Percentiles rank a stretch among this genome's conserved stretches.
These are phyloP conservation scores for Lunularia cruciata DNA, from an alignment of 225 moss, liverwort and hornwort genomes.

Conservation along the genomic window DNA sequence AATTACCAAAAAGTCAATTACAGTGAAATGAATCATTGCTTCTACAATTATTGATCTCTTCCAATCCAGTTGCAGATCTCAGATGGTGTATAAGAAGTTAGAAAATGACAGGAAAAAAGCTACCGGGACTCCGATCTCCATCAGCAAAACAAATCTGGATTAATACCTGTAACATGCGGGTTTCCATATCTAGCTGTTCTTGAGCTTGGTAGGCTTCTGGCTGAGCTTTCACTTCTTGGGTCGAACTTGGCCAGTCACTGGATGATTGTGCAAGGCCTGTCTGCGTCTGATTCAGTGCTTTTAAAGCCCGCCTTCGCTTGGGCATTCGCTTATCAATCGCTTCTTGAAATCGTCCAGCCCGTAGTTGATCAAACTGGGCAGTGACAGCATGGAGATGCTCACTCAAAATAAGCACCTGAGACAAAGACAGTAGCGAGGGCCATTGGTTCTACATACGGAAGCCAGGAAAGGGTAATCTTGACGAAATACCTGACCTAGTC, in stretches of 20 bases:
- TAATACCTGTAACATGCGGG: conserved; percentile 71
- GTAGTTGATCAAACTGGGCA: conserved; percentile 78
- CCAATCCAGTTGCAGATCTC: too few species aligned
- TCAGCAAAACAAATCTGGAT: too few species aligned
- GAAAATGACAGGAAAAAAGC: too few species aligned
- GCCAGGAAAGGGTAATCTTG: not conserved
- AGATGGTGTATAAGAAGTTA: too few species aligned
- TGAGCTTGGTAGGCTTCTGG: conserved; percentile 65
- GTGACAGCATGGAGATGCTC: conserved; percentile 83
- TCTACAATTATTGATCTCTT: too few species aligned
- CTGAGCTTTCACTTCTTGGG: conserved; percentile 26
- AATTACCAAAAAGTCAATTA: too few species aligned
- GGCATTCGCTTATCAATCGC: conserved; percentile 76
- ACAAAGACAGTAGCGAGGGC: too few species aligned
- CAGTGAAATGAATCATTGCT: too few species aligned
- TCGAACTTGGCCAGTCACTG: conserved; percentile 45
- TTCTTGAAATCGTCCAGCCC: conserved; percentile 85
- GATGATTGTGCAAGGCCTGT: conserved; percentile 39
- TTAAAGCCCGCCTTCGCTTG: conserved; percentile 72
- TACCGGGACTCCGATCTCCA: too few species aligned
- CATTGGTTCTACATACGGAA: not conserved
- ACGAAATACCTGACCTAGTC: too few species aligned
- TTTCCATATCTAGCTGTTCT: conserved; percentile 80
- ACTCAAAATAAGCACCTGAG: conserved; percentile 85
- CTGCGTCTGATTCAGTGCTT: conserved; percentile 35